These are phyloP conservation scores for Coemansia erecta DNA, from an alignment of 192 early-diverging fungal genomes.

Conservation along the genomic window DNA sequence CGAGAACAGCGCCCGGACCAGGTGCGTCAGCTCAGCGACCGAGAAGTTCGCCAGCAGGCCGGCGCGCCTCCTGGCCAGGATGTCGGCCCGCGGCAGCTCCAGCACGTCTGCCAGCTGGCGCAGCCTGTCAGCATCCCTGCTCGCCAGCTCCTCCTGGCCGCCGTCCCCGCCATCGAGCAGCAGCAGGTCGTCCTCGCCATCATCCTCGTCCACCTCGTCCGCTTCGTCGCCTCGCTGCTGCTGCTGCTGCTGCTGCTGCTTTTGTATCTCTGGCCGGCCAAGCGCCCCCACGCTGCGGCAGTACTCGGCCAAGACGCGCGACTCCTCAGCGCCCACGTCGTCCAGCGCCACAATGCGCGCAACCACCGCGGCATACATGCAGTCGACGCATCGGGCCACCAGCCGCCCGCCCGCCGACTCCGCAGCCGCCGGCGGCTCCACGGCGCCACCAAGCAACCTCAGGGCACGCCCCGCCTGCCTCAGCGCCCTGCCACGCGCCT, in stretches of 20 bases:
- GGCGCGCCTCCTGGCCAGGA: constrained; percentile 40
- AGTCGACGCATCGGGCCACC: constrained; percentile 20
- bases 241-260: not conserved
- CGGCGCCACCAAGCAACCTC: constrained; percentile 18
- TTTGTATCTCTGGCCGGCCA: constrained; percentile 11
- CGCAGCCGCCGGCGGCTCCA: constrained; percentile 23
- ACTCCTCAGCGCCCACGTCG: constrained; percentile 44
- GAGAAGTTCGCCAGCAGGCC: constrained; percentile 34
- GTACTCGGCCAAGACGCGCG: constrained; percentile 39
- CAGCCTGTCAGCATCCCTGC: constrained; percentile 7
- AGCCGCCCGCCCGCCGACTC: constrained; percentile 24
- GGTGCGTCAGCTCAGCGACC: constrained; percentile 20
- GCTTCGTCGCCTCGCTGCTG: not conserved
- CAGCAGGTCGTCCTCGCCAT: not conserved
- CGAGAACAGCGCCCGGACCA: constrained; percentile 37
- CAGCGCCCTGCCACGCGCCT: constrained; percentile 3
- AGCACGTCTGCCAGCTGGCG: constrained; percentile 44
- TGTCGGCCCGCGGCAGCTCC: constrained; percentile 40
- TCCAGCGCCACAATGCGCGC: constrained; percentile 15
- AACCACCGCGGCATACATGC: constrained; percentile 21
- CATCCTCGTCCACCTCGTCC: not conserved
- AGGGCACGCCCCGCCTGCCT: constrained; percentile 18
- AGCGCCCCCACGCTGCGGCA: constrained; percentile 17
- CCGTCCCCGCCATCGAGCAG: not conserved
- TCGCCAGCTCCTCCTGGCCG: not conserved